phyloP scores from a whole-genome alignment of 129 eudicot species.

The Flaveria ramosissima region DNA sequence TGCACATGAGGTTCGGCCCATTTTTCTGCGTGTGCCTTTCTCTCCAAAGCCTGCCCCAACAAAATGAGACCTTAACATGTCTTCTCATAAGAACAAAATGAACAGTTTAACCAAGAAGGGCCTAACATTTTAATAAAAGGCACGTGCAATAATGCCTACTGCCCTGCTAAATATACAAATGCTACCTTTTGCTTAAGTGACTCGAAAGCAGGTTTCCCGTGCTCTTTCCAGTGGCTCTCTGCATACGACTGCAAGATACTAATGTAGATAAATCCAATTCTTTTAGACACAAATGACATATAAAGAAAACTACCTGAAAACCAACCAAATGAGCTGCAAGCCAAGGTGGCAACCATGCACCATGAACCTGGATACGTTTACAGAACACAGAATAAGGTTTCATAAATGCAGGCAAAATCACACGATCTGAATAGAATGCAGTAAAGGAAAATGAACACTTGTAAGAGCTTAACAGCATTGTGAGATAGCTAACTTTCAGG shows the following conservation, averaged over 20 bases:
- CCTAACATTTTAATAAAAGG: constrained; percentile 1
- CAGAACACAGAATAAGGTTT: constrained; percentile 15
- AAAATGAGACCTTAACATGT: not conserved
- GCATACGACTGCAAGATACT: constrained; percentile 49
- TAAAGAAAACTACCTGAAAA: constrained; percentile 45
- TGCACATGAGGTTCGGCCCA: constrained; percentile 71
- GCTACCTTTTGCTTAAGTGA: constrained; percentile 49
- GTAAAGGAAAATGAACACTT: constrained; percentile 3
- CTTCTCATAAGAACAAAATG: not conserved
- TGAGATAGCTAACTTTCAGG: constrained; percentile 17
- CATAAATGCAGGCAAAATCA: constrained; percentile 13
- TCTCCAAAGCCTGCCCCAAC: constrained; percentile 51
- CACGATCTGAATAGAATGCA: not conserved
- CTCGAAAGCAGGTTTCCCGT: constrained; percentile 67
- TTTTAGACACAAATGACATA: constrained; percentile 15
- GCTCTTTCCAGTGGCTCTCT: constrained; percentile 60
- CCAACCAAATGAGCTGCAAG: constrained; percentile 50
- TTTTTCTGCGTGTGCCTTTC: constrained; percentile 49
- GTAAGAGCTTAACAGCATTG: not conserved
- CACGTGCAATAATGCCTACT: constrained; percentile 3
- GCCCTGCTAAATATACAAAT: not conserved
- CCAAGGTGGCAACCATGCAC: constrained; percentile 90
- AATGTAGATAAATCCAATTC: constrained; percentile 17
- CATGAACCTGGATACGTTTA: constrained; percentile 50
- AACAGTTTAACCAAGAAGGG: constrained; percentile 9